Evolutionary conservation across 1,139 yeast genomes (phyloP), one percentile per base, ranked within the genome.

Genomic region (Magnusiomyces sp.): DNA sequence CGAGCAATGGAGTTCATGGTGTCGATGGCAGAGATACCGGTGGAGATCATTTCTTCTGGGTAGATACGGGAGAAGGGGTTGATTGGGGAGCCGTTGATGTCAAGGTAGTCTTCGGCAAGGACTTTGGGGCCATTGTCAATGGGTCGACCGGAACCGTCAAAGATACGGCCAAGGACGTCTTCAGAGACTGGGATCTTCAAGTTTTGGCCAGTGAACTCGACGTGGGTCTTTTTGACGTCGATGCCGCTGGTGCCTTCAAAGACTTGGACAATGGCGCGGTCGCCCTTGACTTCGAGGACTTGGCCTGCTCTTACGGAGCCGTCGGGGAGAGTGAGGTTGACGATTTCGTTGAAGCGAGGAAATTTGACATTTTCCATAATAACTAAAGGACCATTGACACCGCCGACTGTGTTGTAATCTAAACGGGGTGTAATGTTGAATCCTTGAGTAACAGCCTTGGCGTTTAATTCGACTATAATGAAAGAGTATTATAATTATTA

Each of bases 1-100:
- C 99, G 87, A 55, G 99, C 99, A 77, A 92, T 92, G 41, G 98
- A 90, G 72, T 92, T 94, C 98, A 94, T 92, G 53, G 97, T 90
- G 70, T 92, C 99, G 65, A 92, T 94, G 46, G 98, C 96, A 46
- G 97, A 89, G 59, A 92, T 77, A 79, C 99, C 99, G 29, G 98
- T 92, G 50, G 97, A 89, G 63, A 92, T 92, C 98, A 92, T 92
- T 76, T 92, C 99, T 75, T 92, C 98, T 23, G 99, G 99, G 67
- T 94, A 92, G 61, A 92, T 92, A 75, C 99, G 94, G 47, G 97
- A 95, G 69, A 73, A 92, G 48, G 99, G 99, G 68, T 92, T 92
- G 69, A 92, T 92, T 63, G 99, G 98, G 41, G 97, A 89, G 54
- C 99, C 99, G 68, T 92, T 92, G 66, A 92, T 94, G 70, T 92